Conservation (phyloP, 2,329 filamentous ascomycete genomes). For the Akanthomyces uredinophilus region DNA sequence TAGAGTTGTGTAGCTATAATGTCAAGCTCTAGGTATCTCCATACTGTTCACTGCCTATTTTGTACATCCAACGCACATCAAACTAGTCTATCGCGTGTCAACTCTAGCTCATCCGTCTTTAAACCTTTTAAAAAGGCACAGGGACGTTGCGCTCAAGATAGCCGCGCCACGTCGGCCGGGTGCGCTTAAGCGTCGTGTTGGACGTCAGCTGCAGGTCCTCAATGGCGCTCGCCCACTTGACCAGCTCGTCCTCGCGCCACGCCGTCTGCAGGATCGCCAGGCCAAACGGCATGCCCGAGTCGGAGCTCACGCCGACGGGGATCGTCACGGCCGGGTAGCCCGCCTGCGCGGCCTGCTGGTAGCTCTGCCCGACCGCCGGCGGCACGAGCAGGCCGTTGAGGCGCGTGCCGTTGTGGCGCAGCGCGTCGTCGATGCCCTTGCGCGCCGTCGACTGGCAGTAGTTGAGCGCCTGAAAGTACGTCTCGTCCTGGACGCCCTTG, state of each 20-base stretch:
- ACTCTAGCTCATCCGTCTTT: background rate
- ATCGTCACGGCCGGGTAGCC: constrained; percentile 70
- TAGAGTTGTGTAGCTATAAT: no score
- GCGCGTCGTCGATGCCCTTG: constrained; percentile 64
- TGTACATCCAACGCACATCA: no score
- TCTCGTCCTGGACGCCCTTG: constrained; percentile 57
- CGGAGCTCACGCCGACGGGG: constrained; percentile 53
- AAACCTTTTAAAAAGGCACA: constrained; percentile 23
- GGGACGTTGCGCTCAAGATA: constrained; percentile 45
- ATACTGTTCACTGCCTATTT: no score
- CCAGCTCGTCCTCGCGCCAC: constrained; percentile 49
- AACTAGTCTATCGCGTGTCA: background rate
- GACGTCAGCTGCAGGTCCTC: constrained; percentile 48
- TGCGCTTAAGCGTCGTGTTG: constrained; percentile 41
- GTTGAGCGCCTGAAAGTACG: constrained; percentile 60
- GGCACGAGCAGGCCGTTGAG: constrained; percentile 64
- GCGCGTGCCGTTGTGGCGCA: constrained; percentile 40
- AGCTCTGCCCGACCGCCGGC: constrained; percentile 60
- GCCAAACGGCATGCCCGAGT: constrained; percentile 56
- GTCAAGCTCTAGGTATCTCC: no score
- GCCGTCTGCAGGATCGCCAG: constrained; percentile 53
- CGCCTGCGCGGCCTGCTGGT: constrained; percentile 68
- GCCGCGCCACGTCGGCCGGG: constrained; percentile 47
- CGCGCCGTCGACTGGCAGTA: constrained; percentile 58
- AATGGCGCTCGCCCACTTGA: constrained; percentile 55